A percentile compares a stretch with the other conserved stretches of the same genome.
phyloP scores from a whole-genome alignment of 208 protist genomes.

The Trichomonas gallinae region DNA sequence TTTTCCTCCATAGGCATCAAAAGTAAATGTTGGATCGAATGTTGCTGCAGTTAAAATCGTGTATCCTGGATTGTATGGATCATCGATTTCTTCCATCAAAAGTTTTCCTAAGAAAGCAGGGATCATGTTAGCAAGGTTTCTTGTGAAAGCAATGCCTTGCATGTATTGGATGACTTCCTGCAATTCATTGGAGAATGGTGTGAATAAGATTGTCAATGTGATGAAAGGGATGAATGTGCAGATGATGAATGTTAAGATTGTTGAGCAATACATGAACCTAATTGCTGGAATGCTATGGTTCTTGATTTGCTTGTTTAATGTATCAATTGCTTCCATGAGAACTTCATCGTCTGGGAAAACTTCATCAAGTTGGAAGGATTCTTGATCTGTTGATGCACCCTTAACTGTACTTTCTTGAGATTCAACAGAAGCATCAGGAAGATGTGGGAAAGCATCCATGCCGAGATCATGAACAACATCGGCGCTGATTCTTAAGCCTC shows the following conservation, averaged over 20 bases:
- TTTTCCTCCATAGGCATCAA: background rate
- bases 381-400: no score
- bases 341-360: background rate
- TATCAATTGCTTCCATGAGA: background rate
- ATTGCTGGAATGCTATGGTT: background rate
- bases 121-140: background rate
- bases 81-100: background rate
- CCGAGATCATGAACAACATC: background rate
- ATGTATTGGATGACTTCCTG: no score
- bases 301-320: background rate
- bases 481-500: background rate
- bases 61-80: background rate
- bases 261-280: background rate
- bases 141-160: background rate
- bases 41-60: background rate
- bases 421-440: background rate
- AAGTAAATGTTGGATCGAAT: background rate
- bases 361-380: background rate
- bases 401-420: background rate
- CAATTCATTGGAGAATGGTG: no score
- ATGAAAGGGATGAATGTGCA: background rate
- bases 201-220: background rate
- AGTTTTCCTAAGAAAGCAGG: background rate
- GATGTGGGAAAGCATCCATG: background rate
- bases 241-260: background rate